phyloP scores from a whole-genome alignment of 192 early-diverging fungal species.

The Linnemannia zychae region DNA sequence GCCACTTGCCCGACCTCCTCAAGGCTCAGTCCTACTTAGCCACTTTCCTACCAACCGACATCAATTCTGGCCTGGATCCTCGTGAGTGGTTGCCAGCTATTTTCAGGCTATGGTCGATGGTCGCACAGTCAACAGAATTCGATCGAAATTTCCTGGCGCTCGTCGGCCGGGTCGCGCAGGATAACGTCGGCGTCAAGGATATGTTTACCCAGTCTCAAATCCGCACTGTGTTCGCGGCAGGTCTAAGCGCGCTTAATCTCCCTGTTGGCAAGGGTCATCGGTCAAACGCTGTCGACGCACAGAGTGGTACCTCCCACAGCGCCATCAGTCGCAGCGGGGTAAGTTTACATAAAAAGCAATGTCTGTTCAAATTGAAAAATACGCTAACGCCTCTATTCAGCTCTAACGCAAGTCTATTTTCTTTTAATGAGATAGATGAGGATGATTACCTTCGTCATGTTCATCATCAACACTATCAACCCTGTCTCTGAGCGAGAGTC shows the following conservation, averaged over 20 bases:
- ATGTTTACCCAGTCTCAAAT: constrained; percentile 74
- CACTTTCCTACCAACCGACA: constrained; percentile 78
- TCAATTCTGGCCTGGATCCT: constrained; percentile 53
- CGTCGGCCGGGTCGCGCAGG: constrained; percentile 75
- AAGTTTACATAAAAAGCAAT: constrained; percentile 27
- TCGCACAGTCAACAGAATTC: constrained; percentile 68
- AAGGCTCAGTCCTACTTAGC: constrained; percentile 69
- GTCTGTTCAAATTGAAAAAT: background rate
- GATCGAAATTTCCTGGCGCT: constrained; percentile 81
- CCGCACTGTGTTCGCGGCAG: constrained; percentile 67
- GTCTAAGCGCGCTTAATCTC: constrained; percentile 62
- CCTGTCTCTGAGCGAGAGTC: constrained; percentile 51
- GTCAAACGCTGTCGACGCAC: constrained; percentile 62
- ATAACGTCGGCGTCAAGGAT: constrained; percentile 60
- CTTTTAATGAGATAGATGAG: constrained; percentile 23
- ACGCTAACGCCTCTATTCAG: background rate
- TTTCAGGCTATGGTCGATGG: constrained; percentile 87
- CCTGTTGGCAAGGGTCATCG: constrained; percentile 67
- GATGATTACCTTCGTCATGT: constrained; percentile 72
- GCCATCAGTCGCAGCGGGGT: constrained; percentile 55
- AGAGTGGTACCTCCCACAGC: constrained; percentile 59
- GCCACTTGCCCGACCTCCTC: constrained; percentile 73
- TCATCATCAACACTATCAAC: constrained; percentile 86
- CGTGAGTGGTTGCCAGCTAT: constrained; percentile 83
- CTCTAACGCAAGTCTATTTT: background rate